phyloP scores from a whole-genome alignment of 1,284 basidiomycete genomes.

The Rhodotorula glutinis region DNA sequence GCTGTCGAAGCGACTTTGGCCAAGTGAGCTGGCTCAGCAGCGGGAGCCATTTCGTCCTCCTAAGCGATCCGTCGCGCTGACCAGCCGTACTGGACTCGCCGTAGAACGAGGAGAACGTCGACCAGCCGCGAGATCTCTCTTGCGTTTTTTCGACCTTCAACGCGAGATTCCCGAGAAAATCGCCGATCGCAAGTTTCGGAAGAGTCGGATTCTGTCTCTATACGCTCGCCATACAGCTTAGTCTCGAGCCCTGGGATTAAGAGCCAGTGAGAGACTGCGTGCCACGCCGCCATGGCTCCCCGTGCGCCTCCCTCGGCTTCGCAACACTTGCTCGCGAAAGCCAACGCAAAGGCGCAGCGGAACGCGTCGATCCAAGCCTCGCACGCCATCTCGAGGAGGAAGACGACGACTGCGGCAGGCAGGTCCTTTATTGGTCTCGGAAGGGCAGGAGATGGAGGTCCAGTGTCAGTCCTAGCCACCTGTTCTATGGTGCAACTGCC shows the following conservation, averaged over 20 bases:
- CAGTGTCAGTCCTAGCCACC: slow-evolving; percentile 10
- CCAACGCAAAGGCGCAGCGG: slow-evolving; percentile 32
- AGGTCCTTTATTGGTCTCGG: slow-evolving; percentile 28
- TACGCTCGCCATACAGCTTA: no score
- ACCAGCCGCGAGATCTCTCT: no score
- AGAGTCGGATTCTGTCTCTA: no score
- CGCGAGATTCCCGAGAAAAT: no score
- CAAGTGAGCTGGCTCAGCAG: neutral
- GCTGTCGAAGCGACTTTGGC: slow-evolving; percentile 12
- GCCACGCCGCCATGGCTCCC: slow-evolving; percentile 4
- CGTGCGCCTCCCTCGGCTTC: slow-evolving; percentile 35
- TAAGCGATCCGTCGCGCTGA: no score
- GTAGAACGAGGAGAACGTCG: no score
- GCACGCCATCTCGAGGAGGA: slow-evolving; percentile 20
- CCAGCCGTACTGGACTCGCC: no score
- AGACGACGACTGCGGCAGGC: slow-evolving; percentile 5
- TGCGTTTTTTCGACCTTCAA: no score
- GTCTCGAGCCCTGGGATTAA: no score
- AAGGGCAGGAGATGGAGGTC: slow-evolving; percentile 30
- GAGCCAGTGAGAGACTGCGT: no score
- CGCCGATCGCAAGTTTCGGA: no score
- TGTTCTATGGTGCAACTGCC: accelerated
- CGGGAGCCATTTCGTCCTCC: no score
- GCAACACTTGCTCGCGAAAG: slow-evolving; percentile 27
- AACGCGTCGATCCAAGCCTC: slow-evolving; percentile 29